Percentiles rank a stretch among this genome's conserved stretches.
These are phyloP conservation scores for Ophiostoma tasmaniense DNA, from an alignment of 2,329 filamentous ascomycete genomes.

Conservation along the genomic window DNA sequence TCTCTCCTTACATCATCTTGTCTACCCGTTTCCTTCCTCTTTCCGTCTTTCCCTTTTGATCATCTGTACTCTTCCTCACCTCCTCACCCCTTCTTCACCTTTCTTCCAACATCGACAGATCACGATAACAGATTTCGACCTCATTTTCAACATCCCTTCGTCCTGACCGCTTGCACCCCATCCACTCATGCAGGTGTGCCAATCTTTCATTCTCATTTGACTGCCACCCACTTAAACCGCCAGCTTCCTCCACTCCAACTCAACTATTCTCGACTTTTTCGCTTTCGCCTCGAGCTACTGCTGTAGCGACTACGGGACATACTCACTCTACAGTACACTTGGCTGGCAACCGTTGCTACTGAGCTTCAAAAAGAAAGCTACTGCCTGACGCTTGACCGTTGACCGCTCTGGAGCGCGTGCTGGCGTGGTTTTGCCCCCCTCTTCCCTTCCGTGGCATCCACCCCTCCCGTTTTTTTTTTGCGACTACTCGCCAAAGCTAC, in stretches of 20 bases:
- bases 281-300: not conserved
- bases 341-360: not conserved
- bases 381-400: not conserved
- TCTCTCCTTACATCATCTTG: not conserved
- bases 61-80: not conserved
- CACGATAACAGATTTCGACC: not conserved
- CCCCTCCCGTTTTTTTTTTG: constrained; percentile 7
- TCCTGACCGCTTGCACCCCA: constrained; percentile 15
- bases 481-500: constrained; percentile 7
- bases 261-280: not conserved
- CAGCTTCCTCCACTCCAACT: not conserved
- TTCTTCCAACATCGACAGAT: not conserved
- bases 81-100: constrained; percentile 1
- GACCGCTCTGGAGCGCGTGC: constrained; percentile 15
- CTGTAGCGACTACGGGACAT: not conserved
- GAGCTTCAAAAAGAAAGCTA: not conserved
- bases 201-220: constrained; percentile 11
- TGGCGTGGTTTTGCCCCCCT: constrained; percentile 13
- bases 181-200: constrained; percentile 12
- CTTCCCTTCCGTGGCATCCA: constrained; percentile 10
- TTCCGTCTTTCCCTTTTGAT: not conserved
- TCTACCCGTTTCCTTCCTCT: not conserved
- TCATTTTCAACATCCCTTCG: not conserved
- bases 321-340: not conserved
- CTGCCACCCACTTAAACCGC: constrained; percentile 5